These are phyloP conservation scores for Balamuthia mandrillaris DNA, from an alignment of 208 protist species.

Conservation along the genomic window DNA sequence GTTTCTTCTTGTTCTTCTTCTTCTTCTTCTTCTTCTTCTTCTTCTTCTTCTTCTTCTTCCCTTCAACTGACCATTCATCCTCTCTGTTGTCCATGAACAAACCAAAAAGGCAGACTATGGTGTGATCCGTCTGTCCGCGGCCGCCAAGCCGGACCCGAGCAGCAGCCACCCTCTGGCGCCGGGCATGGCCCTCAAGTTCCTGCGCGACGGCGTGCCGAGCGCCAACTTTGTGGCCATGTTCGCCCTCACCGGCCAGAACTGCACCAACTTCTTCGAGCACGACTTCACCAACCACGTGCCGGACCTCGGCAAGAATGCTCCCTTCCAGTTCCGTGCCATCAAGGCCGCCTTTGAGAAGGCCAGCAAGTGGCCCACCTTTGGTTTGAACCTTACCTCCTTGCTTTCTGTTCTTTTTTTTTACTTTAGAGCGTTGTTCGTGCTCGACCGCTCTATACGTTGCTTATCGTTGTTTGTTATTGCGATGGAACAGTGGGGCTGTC, in stretches of 20 bases:
- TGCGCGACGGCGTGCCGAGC: background rate
- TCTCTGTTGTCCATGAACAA: no score
- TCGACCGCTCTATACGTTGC: no score
- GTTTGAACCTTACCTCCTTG: background rate
- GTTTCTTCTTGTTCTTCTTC: no score
- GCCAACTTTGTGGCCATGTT: background rate
- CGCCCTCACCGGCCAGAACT: background rate
- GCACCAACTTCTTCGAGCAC: conserved; percentile 27
- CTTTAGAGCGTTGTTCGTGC: no score
- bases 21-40: no score
- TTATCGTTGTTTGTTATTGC: background rate
- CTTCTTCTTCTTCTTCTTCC: no score
- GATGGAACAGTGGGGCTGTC: background rate
- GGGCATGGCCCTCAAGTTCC: conserved; percentile 9
- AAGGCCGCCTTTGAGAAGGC: no score
- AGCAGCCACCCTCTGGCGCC: background rate
- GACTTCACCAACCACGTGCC: conserved; percentile 17
- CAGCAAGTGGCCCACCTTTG: background rate
- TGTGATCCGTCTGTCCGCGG: background rate
- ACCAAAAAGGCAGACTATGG: background rate
- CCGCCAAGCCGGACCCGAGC: background rate
- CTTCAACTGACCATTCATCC: no score
- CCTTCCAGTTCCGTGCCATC: background rate
- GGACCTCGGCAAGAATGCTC: background rate
- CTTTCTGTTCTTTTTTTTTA: background rate